A percentile compares a stretch with the other conserved stretches of the same genome.
Evolutionary conservation across 139 green algal genomes (phyloP).

Genomic region (Pleodorina starrii): DNA sequence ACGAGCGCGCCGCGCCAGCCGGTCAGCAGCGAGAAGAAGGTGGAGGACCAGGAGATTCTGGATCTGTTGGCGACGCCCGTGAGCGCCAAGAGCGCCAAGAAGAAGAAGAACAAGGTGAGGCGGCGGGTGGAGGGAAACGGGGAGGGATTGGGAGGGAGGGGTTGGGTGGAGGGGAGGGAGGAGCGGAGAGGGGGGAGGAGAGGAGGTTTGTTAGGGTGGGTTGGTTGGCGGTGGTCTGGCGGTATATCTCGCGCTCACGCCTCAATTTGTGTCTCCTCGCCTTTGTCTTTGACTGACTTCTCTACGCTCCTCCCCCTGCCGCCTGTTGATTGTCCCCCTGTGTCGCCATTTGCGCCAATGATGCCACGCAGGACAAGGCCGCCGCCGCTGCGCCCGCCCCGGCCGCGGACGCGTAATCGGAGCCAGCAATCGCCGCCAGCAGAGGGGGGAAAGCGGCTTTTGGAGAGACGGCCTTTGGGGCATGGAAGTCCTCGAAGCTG

Average conservation of each 20-base stretch:
- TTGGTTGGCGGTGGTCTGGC: too few species aligned
- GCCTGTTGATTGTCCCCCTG: too few species aligned
- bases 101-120: conserved; percentile 77
- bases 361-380: conserved; percentile 31
- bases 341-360: too few species aligned
- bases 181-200: too few species aligned
- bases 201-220: too few species aligned
- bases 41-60: conserved; percentile 70
- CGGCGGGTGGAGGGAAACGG: not conserved
- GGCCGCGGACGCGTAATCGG: not conserved
- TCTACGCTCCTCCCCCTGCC: too few species aligned
- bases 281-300: too few species aligned
- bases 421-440: too few species aligned
- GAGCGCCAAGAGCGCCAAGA: conserved; percentile 70
- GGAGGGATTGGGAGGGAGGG: not conserved
- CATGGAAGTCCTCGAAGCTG: too few species aligned
- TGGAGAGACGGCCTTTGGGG: too few species aligned
- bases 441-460: too few species aligned
- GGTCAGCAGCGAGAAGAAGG: conserved; percentile 84
- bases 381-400: not conserved
- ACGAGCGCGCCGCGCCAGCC: conserved; percentile 81
- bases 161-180: not conserved
- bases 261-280: not conserved
- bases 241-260: too few species aligned
- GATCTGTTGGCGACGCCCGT: conserved; percentile 59